phyloP scores from a whole-genome alignment of 345 rosid genomes.

The Arabidopsis arenosa region DNA sequence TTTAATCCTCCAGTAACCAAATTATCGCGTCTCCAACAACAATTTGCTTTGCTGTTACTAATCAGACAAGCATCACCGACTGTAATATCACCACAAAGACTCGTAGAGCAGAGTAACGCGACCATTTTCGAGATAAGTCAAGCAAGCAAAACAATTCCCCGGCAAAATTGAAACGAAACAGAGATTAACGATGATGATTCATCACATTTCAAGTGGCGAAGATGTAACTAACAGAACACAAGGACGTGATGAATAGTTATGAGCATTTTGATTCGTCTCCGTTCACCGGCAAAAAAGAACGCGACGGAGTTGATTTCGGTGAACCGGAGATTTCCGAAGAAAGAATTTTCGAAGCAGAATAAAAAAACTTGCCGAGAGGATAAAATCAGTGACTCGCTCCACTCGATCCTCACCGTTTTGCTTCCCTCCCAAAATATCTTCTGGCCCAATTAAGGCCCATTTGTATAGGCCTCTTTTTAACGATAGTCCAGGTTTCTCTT shows the following conservation, averaged over 20 bases:
- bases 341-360: neutral
- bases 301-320: slow-evolving; percentile 28
- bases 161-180: slow-evolving; percentile 11
- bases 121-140: slow-evolving; percentile 45
- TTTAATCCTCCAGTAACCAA: slow-evolving; percentile 36
- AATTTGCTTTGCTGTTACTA: slow-evolving; percentile 27
- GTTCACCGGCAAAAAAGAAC: slow-evolving; percentile 4
- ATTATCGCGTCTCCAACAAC: slow-evolving; percentile 37
- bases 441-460: slow-evolving; percentile 23
- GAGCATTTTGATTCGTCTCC: slow-evolving; percentile 7
- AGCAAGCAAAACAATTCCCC: slow-evolving; percentile 1
- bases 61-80: slow-evolving; percentile 39
- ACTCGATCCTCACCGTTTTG: slow-evolving; percentile 4
- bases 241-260: neutral
- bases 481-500: neutral
- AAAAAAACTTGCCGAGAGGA: slow-evolving; percentile 23
- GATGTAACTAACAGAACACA: neutral
- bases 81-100: slow-evolving; percentile 44
- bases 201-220: slow-evolving; percentile 35
- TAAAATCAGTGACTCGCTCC: slow-evolving; percentile 35
- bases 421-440: slow-evolving; percentile 28
- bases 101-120: slow-evolving; percentile 54
- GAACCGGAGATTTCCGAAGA: slow-evolving; percentile 3
- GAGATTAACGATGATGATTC: slow-evolving; percentile 22
- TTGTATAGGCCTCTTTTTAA: neutral